These are phyloP conservation scores for Aspergillus avenaceus DNA, from an alignment of 495 filamentous ascomycete species.

Conservation along the genomic window DNA sequence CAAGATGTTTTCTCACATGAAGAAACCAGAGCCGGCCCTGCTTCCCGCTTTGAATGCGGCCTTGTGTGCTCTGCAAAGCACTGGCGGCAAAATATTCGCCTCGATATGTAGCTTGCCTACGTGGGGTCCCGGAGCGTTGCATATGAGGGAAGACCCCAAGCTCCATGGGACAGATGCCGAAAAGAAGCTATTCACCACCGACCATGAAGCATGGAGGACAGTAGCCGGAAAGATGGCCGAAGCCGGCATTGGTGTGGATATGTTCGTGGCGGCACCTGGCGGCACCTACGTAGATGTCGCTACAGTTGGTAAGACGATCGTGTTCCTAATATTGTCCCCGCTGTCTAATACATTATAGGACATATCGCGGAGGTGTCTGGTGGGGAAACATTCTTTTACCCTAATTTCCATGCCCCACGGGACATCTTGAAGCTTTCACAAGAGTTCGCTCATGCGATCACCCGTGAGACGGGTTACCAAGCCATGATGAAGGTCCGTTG, in stretches of 20 bases:
- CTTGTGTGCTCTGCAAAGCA: constrained; percentile 71
- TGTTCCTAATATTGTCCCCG: constrained; percentile 9
- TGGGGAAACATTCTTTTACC: constrained; percentile 92
- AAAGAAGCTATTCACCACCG: constrained; percentile 86
- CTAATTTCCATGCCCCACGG: constrained; percentile 85
- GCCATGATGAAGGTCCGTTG: constrained; percentile 98
- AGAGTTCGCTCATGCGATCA: constrained; percentile 85
- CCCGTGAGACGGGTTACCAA: constrained; percentile 90
- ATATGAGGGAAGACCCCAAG: constrained; percentile 83
- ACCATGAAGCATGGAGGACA: constrained; percentile 80
- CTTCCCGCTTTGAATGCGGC: constrained; percentile 80
- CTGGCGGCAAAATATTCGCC: constrained; percentile 90
- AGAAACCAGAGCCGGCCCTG: constrained; percentile 83
- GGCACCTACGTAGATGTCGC: constrained; percentile 92
- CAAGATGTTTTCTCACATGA: constrained; percentile 76
- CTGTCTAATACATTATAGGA: constrained; percentile 23
- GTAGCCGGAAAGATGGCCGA: constrained; percentile 83
- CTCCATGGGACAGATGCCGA: constrained; percentile 83
- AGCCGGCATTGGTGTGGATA: constrained; percentile 81
- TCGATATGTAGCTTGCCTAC: constrained; percentile 80
- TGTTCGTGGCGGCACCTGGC: constrained; percentile 87
- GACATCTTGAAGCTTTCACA: constrained; percentile 79
- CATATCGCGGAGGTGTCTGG: constrained; percentile 59
- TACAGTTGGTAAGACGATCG: constrained; percentile 85
- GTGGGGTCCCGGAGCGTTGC: constrained; percentile 80